Conservation (phyloP, 768 basidiomycete species). For the Xerocomus brunneocitrinus region DNA sequence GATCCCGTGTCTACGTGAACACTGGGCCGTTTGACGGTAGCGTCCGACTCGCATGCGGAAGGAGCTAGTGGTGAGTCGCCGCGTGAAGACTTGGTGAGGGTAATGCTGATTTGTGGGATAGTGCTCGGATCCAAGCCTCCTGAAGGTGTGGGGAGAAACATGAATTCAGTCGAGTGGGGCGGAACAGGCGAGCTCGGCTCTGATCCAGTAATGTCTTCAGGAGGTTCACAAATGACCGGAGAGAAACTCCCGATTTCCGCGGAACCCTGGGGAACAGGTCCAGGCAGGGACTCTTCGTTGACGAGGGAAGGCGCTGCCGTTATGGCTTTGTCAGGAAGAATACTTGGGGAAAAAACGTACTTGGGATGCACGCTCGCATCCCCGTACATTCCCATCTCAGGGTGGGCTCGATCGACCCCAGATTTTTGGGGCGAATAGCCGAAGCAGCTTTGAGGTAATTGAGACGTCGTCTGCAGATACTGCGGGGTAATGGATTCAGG, state of each 20-base stretch:
- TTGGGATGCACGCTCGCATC: conserved; percentile 16
- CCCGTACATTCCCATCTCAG: conserved; percentile 8
- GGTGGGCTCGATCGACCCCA: conserved; percentile 27
- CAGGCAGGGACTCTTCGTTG: conserved; percentile 10
- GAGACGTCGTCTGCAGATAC: conserved; percentile 19
- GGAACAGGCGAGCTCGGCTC: conserved; percentile 14
- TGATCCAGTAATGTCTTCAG: conserved; percentile 24
- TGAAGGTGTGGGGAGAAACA: conserved; percentile 11
- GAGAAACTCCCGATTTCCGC: conserved; percentile 25
- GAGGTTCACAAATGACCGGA: conserved; percentile 28
- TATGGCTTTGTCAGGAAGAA: conserved; percentile 9
- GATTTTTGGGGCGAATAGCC: conserved; percentile 20
- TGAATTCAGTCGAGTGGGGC: conserved; percentile 9
- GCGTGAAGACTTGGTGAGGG: conserved; percentile 27
- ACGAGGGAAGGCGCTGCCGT: conserved; percentile 15
- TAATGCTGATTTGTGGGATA: conserved; percentile 30
- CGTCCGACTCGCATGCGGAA: conserved; percentile 26
- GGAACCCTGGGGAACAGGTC: conserved; percentile 13
- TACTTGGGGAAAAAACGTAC: conserved; percentile 14
- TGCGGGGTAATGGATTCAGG: conserved; percentile 21
- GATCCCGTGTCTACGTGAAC: conserved; percentile 28
- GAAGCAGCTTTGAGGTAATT: conserved; percentile 26
- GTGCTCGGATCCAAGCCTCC: conserved; percentile 13
- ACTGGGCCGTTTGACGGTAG: conserved; percentile 24
- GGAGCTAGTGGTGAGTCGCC: conserved; percentile 25